Evolutionary conservation across 2,329 filamentous ascomycete genomes (phyloP).

Genomic region (Nectriaceae sp.): DNA sequence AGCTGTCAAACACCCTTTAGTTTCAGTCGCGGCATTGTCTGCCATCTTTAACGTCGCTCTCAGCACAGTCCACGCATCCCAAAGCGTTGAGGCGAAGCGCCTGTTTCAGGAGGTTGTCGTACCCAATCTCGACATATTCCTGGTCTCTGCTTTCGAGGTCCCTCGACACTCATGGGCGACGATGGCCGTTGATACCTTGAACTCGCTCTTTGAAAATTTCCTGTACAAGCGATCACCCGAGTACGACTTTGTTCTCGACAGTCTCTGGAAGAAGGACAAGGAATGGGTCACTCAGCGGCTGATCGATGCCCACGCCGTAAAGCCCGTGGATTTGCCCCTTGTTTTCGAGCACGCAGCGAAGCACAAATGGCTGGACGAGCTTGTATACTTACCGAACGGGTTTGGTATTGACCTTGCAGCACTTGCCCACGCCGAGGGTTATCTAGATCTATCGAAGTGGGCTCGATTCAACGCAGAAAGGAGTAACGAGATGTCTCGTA

Average conservation of each 20-base stretch:
- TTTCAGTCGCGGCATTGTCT: constrained; percentile 81
- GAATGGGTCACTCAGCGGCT: constrained; percentile 83
- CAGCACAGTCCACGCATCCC: constrained; percentile 61
- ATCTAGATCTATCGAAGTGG: constrained; percentile 83
- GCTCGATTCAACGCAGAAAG: constrained; percentile 70
- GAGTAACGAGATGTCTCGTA: constrained; percentile 66
- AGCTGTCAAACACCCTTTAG: constrained; percentile 82
- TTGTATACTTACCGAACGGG: constrained; percentile 77
- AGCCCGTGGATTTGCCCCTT: constrained; percentile 53
- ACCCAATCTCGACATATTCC: constrained; percentile 76
- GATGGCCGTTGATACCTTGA: constrained; percentile 74
- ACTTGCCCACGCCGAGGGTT: constrained; percentile 76
- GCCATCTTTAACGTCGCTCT: constrained; percentile 67
- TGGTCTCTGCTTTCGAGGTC: constrained; percentile 76
- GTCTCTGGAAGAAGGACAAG: constrained; percentile 87
- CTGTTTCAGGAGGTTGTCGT: constrained; percentile 68
- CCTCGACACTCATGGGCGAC: constrained; percentile 72
- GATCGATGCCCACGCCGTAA: constrained; percentile 77
- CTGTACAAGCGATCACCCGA: constrained; percentile 75
- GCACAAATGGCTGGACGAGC: constrained; percentile 80
- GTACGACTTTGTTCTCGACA: constrained; percentile 87
- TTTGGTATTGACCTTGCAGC: constrained; percentile 88
- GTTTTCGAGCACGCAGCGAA: constrained; percentile 68
- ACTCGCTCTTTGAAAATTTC: constrained; percentile 80
- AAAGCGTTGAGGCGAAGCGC: constrained; percentile 63